Evolutionary conservation across 139 green algal genomes (phyloP), one percentile per base, ranked within the genome.

Genomic region (Haematococcus sp.): DNA sequence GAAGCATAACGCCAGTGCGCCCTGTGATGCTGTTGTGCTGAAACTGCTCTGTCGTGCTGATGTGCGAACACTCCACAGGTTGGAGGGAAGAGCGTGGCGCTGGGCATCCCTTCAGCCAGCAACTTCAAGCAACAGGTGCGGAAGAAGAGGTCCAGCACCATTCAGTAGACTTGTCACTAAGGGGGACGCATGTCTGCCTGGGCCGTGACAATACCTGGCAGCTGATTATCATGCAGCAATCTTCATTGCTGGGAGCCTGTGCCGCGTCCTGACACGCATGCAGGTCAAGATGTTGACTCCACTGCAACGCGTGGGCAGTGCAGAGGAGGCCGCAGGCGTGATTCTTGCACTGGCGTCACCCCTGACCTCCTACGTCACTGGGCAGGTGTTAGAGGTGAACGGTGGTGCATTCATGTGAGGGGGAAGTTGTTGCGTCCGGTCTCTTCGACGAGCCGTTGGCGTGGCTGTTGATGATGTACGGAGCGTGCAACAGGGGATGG

Each of bases 281-380:
- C 43, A 72, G 23, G 61, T 83, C 27, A 81, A 84, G 70, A 32
- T 22, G 28, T 60, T 60, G 31, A 87, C 91, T 2, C 83, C 92
- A 0, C 72, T 96, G 71, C 74, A 82, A 51, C 83, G 91, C 0
- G 65, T 89, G 1, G 91, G 91, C 17, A 84, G 63, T 0, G 79
- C 87, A 20, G 84, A 93, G 25, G 92, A 97, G 66, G 92, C 90
- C 9, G 92, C 92, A 1, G 91, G 90, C 1, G 83, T 89, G 15
- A 91, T 96, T 66, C 76, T 97, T 28, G 68, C 91, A 73, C 75
- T 80, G 27, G 66, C 68, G 20, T 80, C 55, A 9, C 65, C 65
- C 11, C 74, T 66, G 74, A 20, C 54, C 16, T 22, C 32, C 34
- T 90, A 87, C 68, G 68, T 90, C 33, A 88, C 82, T 13, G 85